These are phyloP conservation scores for Naganishia randhawae DNA, from an alignment of 768 basidiomycete species.

Conservation along the genomic window DNA sequence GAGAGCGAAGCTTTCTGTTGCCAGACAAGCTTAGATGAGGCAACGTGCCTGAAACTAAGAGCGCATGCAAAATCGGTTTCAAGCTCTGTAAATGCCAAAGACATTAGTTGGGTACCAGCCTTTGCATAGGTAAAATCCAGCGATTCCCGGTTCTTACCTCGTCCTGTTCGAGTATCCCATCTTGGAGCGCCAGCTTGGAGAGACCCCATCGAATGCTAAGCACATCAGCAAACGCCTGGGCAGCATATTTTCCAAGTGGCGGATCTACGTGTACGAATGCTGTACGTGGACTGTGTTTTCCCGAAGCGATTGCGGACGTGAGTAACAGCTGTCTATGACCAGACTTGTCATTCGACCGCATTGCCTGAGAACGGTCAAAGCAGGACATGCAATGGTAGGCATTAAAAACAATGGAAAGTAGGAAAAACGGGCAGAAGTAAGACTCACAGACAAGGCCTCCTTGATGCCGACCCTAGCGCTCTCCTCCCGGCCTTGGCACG, in stretches of 20 bases:
- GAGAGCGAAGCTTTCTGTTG: conserved; percentile 71
- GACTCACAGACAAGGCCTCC: conserved; percentile 44
- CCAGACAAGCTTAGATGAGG: conserved; percentile 81
- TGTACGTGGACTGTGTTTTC: background rate
- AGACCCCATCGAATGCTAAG: conserved; percentile 91
- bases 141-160: conserved; percentile 45
- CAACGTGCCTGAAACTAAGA: conserved; percentile 75
- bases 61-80: conserved; percentile 83
- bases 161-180: conserved; percentile 79
- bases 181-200: conserved; percentile 74
- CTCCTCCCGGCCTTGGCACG: conserved; percentile 50
- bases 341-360: background rate
- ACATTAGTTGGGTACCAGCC: background rate
- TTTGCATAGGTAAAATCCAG: too few species aligned
- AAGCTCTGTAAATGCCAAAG: conserved; percentile 57
- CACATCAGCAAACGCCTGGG: conserved; percentile 82
- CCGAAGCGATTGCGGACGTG: background rate
- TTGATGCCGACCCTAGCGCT: conserved; percentile 41
- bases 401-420: background rate
- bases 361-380: background rate
- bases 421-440: too few species aligned
- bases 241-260: conserved; percentile 61
- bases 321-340: conserved; percentile 15
- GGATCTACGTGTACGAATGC: conserved; percentile 32
- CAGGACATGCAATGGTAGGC: background rate